Evolutionary conservation across 768 basidiomycete genomes (phyloP).

Genomic region (Lentinula guzmanii): DNA sequence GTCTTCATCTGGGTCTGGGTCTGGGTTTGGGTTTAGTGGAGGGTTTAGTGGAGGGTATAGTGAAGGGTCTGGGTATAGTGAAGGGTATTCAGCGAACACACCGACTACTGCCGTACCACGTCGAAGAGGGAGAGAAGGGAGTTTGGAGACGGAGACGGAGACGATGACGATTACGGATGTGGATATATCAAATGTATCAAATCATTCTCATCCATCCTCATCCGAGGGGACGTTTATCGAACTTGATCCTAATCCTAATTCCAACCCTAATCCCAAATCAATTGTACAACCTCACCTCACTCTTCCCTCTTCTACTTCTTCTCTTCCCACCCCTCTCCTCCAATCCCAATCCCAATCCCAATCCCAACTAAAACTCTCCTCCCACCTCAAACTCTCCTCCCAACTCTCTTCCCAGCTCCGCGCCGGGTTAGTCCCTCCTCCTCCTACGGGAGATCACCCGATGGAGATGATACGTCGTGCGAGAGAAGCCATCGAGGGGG

Average conservation of each 20-base stretch:
- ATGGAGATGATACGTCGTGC: constrained; percentile 56
- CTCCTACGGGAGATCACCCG: constrained; percentile 42
- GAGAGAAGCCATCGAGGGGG: constrained; percentile 53
- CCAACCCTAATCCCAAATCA: neutral
- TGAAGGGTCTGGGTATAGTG: too few relatives aligned
- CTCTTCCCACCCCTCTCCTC: neutral
- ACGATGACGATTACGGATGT: neutral
- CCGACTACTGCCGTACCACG: neutral
- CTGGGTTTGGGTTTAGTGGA: too few relatives aligned
- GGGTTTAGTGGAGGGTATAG: too few relatives aligned
- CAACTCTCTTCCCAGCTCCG: constrained; percentile 56
- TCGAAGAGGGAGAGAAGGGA: neutral
- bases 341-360: too few relatives aligned
- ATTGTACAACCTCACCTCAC: constrained; percentile 11
- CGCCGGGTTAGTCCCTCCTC: constrained; percentile 46
- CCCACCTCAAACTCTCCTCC: neutral
- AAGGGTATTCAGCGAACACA: neutral
- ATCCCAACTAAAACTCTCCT: neutral
- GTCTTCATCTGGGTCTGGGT: too few relatives aligned
- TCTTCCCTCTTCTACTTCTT: neutral
- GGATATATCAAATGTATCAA: constrained; percentile 8
- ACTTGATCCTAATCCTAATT: neutral
- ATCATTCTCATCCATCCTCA: constrained; percentile 11
- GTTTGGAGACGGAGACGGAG: too few relatives aligned
- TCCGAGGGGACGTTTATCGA: too few relatives aligned